Percentiles rank a stretch among this genome's conserved stretches.
These are phyloP conservation scores for Leccinum sublutescens DNA, from an alignment of 768 basidiomycete genomes.

Conservation along the genomic window DNA sequence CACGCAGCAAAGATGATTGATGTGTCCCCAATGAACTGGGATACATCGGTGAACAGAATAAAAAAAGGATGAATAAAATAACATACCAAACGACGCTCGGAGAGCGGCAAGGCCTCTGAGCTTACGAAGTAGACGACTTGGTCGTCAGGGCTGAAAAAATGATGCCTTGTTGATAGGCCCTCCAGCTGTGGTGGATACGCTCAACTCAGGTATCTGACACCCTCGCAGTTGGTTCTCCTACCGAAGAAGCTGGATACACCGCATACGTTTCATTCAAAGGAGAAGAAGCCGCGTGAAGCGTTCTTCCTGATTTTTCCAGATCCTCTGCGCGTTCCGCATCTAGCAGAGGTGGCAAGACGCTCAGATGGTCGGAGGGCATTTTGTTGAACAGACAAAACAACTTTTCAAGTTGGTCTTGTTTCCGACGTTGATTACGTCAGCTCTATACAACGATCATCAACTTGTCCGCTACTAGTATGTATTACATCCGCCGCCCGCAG, in stretches of 20 bases:
- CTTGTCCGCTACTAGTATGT: no score
- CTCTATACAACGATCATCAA: background rate
- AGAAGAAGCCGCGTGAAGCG: constrained; percentile 51
- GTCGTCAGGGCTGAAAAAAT: constrained; percentile 34
- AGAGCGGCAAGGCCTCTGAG: constrained; percentile 51
- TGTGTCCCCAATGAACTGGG: constrained; percentile 74
- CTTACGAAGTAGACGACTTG: constrained; percentile 65
- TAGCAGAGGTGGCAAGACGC: constrained; percentile 61
- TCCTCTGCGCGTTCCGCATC: constrained; percentile 48
- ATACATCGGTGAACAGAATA: constrained; percentile 1
- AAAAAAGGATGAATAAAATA: background rate
- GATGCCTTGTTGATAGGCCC: constrained; percentile 19
- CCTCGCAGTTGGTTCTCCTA: constrained; percentile 26
- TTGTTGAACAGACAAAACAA: constrained; percentile 10
- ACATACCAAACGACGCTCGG: constrained; percentile 60
- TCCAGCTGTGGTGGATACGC: constrained; percentile 20
- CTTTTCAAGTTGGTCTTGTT: background rate
- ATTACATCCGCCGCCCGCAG: background rate
- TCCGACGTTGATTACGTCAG: constrained; percentile 26
- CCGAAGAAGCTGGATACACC: constrained; percentile 49
- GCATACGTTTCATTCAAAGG: constrained; percentile 62
- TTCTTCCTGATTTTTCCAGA: constrained; percentile 54
- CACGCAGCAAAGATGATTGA: constrained; percentile 72
- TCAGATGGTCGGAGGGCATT: constrained; percentile 38
- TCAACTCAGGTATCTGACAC: constrained; percentile 14